Evolutionary conservation across 192 early-diverging fungal species (phyloP).

Genomic region (Thamnidium elegans): DNA sequence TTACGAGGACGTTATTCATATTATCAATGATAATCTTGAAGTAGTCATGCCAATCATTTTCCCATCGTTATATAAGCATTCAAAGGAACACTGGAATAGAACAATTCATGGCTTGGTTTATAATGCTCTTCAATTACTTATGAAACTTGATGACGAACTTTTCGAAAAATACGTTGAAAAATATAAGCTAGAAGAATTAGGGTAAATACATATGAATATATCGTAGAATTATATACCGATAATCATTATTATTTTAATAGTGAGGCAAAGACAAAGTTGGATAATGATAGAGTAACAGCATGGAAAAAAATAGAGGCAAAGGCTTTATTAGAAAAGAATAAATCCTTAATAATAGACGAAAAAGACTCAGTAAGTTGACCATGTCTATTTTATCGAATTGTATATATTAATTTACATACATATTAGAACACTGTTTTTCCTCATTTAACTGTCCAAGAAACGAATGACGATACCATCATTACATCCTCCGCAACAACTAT

Average conservation of each 20-base stretch:
- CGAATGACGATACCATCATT: no score
- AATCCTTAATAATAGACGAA: no score
- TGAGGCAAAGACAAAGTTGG: not conserved
- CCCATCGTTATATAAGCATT: conserved; percentile 91
- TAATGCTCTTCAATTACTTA: conserved; percentile 95
- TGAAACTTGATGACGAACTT: conserved; percentile 89
- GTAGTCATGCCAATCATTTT: conserved; percentile 96
- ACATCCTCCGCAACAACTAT: no score
- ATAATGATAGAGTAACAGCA: conserved; percentile 6
- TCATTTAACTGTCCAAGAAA: no score
- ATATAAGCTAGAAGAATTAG: conserved; percentile 87
- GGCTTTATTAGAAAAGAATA: not conserved
- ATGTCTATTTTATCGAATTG: no score
- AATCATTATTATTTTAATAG: not conserved
- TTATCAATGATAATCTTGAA: conserved; percentile 91
- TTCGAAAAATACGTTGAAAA: conserved; percentile 97
- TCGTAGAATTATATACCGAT: not conserved
- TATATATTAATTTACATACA: no score
- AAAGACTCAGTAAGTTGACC: no score
- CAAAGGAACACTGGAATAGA: conserved; percentile 97
- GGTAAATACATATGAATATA: conserved; percentile 48
- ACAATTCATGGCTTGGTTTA: conserved; percentile 96
- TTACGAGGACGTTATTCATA: conserved; percentile 94
- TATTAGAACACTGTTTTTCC: no score
- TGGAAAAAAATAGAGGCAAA: conserved; percentile 10